Evolutionary conservation across 2,329 filamentous ascomycete genomes (phyloP), one percentile per base, ranked within the genome.

Genomic region (Botrytis hyacinthi): DNA sequence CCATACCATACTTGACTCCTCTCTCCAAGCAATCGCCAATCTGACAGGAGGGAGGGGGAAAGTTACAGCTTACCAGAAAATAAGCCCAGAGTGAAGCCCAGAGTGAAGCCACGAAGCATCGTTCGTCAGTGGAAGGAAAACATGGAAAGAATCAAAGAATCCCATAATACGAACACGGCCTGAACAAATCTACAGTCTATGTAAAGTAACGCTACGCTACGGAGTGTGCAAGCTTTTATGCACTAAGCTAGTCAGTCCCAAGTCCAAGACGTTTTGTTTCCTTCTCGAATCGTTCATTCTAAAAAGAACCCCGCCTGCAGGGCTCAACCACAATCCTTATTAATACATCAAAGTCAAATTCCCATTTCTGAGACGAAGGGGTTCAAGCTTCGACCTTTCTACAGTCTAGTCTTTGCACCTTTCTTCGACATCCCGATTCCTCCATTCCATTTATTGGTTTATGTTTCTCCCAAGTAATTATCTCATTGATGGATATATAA

Each of bases 31-130:
- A 46, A 63, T 71, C 40, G 61, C 61, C 48, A 67, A 46, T 59
- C 70, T 72, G 60, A 72, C 46, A 72, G 46, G 60, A 66, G 40
- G 46, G 60, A 72, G 40, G 68, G n/a, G 14, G 22, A 16, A 29
- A 29, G 37, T 48, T 37, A 48, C 57, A 44, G 60, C 46, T 57
- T 54, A 44, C 20, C 22, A 57, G 60, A 65, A 57, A n/a, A 57
- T 14, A 48, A 32, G 46, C 9, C 32, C 63, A 66, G n/a, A n/a
- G n/a, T n/a, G n/a, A 48, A 32, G 46, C 9, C 32, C 63, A 37
- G 18, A 32, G 22, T 51, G 63, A 51, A 18, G 63, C 63, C 22
- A 26, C 12, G 29, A 51, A 44, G 40, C 26, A 40, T 29, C 1
- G 1, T 37, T 37, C 32, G n/a, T 44, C n/a, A 22, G 61, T 44